Evolutionary conservation across 257 asterid species (phyloP), one percentile per base, ranked within the genome.

Genomic region (Solanum stenotomum): DNA sequence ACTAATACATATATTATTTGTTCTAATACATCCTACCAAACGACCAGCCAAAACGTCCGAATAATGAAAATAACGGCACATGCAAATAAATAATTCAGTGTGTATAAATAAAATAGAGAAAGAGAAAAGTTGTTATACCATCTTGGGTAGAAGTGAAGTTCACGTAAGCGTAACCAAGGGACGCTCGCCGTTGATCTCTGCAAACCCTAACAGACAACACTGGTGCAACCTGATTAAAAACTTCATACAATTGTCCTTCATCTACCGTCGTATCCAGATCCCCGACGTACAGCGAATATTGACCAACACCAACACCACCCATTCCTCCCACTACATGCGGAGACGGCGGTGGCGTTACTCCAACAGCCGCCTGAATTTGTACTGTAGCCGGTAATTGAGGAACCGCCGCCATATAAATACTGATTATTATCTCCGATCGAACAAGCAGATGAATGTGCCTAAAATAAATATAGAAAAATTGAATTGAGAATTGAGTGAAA

Each of bases 121-220:
- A 71, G 79, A 72, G 2, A 33, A 34, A 72, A 72, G 79, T n/a
- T 35, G 65, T 25, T 91, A 87, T 13, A 95, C 98, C 98, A 67
- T 95, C 97, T 3, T 92, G 91, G 0, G 95, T 93, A 83, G 89
- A 86, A 87, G 71, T 91, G 87, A 94, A 95, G 92, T 94, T 95
- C 88, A 95, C 98, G 85, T 94, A 95, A 33, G 94, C 98, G 59
- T 95, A 95, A 1, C 98, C 95, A 16, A 95, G 97, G 1, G 98
- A 94, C 25, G 92, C 77, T 15, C 91, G 87, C 16, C 91, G 91
- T 81, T 92, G 95, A 93, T 95, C 98, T 76, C 98, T 87, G 85
- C 98, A 94, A 89, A 95, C 93, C 95, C 94, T 92, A 74, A 94
- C 91, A 10, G 98, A 95, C 6, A 88, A 90, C 67, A 95, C 98